Evolutionary conservation across 2,329 filamentous ascomycete species (phyloP).

Genomic region (Aspergillus texensis): DNA sequence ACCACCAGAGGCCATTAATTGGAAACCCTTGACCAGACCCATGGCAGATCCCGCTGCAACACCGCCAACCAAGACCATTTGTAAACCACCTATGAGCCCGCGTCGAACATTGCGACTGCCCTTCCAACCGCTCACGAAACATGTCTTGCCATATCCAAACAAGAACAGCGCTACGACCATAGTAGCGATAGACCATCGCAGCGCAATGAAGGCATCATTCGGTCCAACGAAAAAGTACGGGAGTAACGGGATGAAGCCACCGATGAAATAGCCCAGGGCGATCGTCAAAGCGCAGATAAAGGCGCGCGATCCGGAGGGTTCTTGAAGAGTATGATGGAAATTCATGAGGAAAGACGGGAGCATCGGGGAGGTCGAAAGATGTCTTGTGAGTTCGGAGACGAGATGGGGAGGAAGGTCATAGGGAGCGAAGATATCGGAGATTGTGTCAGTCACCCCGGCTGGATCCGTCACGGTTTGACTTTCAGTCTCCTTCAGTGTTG

Average conservation of each 20-base stretch:
- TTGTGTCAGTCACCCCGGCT: conserved; percentile 31
- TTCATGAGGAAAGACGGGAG: conserved; percentile 45
- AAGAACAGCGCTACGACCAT: conserved; percentile 53
- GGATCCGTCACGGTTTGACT: conserved; percentile 36
- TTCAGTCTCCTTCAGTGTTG: conserved; percentile 41
- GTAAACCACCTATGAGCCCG: conserved; percentile 38
- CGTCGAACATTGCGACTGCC: conserved; percentile 35
- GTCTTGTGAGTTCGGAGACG: conserved; percentile 38
- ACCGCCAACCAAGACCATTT: conserved; percentile 46
- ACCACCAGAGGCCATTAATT: conserved; percentile 29
- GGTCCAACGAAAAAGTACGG: conserved; percentile 67
- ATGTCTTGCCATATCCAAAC: conserved; percentile 56
- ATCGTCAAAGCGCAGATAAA: conserved; percentile 43
- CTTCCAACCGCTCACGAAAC: conserved; percentile 43
- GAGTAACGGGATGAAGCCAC: conserved; percentile 53
- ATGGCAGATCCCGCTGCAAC: conserved; percentile 44
- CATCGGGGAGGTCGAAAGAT: conserved; percentile 40
- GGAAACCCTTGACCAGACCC: conserved; percentile 44
- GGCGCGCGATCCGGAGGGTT: conserved; percentile 42
- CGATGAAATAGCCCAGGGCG: conserved; percentile 45
- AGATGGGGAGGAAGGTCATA: conserved; percentile 41
- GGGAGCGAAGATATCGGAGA: conserved; percentile 42
- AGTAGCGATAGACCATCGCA: conserved; percentile 57
- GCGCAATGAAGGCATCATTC: conserved; percentile 79
- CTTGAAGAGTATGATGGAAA: conserved; percentile 44